Conservation (phyloP, 768 basidiomycete genomes). For the Leucogyrophana mollusca region DNA sequence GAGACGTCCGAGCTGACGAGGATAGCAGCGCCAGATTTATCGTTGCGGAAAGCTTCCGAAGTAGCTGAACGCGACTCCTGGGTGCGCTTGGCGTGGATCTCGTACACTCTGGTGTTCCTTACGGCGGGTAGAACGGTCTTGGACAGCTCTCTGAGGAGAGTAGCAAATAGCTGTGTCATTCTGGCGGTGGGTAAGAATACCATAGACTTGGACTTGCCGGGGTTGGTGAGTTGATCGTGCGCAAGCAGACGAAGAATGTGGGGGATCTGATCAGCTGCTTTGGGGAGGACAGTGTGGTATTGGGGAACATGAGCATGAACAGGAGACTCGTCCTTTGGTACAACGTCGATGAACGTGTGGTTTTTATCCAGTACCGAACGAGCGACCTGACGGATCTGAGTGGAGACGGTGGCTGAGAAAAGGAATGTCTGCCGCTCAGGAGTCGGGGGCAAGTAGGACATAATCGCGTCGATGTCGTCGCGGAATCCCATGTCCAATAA, state of each 20-base stretch:
- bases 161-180: constrained; percentile 73
- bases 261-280: constrained; percentile 66
- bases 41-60: constrained; percentile 59
- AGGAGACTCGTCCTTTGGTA: constrained; percentile 40
- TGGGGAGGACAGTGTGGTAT: constrained; percentile 72
- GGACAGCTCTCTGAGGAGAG: constrained; percentile 52
- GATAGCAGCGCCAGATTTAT: constrained; percentile 52
- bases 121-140: constrained; percentile 48
- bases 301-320: constrained; percentile 80
- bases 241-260: constrained; percentile 78
- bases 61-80: constrained; percentile 56
- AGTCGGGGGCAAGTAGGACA: constrained; percentile 53
- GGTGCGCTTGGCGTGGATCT: constrained; percentile 78
- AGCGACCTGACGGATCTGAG: constrained; percentile 69
- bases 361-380: constrained; percentile 53
- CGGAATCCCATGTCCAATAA: constrained; percentile 92
- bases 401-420: constrained; percentile 86
- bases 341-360: constrained; percentile 74
- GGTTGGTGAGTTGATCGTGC: constrained; percentile 81
- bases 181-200: constrained; percentile 87
- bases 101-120: constrained; percentile 56
- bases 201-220: constrained; percentile 68
- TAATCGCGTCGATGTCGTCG: constrained; percentile 77
- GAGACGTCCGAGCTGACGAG: constrained; percentile 88
- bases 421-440: constrained; percentile 86